These are phyloP conservation scores for Caloboletus firmus DNA, from an alignment of 1,284 basidiomycete species.

Conservation along the genomic window DNA sequence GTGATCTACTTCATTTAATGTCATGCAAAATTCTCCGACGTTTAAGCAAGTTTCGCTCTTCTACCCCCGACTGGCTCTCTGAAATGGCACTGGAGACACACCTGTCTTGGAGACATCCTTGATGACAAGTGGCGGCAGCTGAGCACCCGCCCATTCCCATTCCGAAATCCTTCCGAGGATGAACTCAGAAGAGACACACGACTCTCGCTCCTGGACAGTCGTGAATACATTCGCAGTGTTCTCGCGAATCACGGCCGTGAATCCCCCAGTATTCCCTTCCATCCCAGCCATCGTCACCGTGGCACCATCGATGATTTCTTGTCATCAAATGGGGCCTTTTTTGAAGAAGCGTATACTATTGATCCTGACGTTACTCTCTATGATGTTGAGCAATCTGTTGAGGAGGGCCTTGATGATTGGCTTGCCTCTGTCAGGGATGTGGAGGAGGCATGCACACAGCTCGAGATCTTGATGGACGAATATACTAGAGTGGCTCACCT, in stretches of 20 bases:
- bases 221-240: conserved; percentile 23
- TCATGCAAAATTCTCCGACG: conserved; percentile 26
- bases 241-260: background rate
- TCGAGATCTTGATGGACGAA: conserved; percentile 26
- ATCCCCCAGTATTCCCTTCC: conserved; percentile 5
- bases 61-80: conserved; percentile 1
- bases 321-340: conserved; percentile 12
- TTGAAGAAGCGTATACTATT: background rate
- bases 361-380: conserved; percentile 25
- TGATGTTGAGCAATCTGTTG: conserved; percentile 37
- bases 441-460: background rate
- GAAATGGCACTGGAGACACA: background rate
- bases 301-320: conserved; percentile 20
- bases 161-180: conserved; percentile 26
- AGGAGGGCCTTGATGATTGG: conserved; percentile 33
- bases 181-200: conserved; percentile 29
- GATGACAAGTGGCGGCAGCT: background rate
- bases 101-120: conserved; percentile 1
- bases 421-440: conserved; percentile 13
- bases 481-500: too few species aligned
- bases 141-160: conserved; percentile 2
- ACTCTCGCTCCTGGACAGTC: conserved; percentile 30
- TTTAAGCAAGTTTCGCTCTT: too few species aligned
- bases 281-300: background rate
- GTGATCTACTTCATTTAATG: conserved; percentile 32